These are phyloP conservation scores for Boletus pseudopeckii DNA, from an alignment of 768 basidiomycete species.

Conservation along the genomic window DNA sequence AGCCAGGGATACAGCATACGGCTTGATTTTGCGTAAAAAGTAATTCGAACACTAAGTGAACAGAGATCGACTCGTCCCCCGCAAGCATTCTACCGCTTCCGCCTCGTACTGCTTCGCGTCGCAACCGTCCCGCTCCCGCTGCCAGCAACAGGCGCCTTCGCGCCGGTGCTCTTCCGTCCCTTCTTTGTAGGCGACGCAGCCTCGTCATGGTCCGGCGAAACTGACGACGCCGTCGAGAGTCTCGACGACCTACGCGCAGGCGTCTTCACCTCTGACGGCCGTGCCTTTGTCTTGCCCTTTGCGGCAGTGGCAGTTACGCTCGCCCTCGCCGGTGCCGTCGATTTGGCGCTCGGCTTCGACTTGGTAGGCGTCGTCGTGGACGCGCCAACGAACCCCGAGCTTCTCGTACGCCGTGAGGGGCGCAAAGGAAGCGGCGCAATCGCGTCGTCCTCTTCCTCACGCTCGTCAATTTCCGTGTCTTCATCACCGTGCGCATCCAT, in stretches of 20 bases:
- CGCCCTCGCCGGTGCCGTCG: background rate
- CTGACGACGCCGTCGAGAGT: conserved; percentile 34
- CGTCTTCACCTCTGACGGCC: conserved; percentile 22
- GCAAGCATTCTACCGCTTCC: conserved; percentile 21
- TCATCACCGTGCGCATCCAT: conserved; percentile 18
- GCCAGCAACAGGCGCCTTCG: conserved; percentile 7
- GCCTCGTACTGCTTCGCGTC: conserved; percentile 32
- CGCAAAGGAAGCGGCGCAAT: conserved; percentile 33
- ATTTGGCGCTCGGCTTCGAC: conserved; percentile 7
- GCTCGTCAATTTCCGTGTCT: conserved; percentile 24
- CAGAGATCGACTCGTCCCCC: background rate
- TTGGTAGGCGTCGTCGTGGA: conserved; percentile 7
- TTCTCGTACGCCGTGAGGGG: conserved; percentile 20
- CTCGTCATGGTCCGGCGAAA: conserved; percentile 31
- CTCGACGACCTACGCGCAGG: conserved; percentile 38
- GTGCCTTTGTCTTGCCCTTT: conserved; percentile 19
- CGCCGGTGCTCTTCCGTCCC: conserved; percentile 21
- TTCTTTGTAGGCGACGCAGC: conserved; percentile 23
- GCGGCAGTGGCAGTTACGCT: background rate
- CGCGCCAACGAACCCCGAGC: conserved; percentile 11
- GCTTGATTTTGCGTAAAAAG: background rate
- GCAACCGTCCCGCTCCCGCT: conserved; percentile 13
- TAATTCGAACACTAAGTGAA: background rate
- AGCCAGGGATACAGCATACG: background rate
- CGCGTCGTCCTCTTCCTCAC: conserved; percentile 34